These are phyloP conservation scores for Saksenaea vasiformis DNA, from an alignment of 371 early-diverging fungal species.

Conservation along the genomic window DNA sequence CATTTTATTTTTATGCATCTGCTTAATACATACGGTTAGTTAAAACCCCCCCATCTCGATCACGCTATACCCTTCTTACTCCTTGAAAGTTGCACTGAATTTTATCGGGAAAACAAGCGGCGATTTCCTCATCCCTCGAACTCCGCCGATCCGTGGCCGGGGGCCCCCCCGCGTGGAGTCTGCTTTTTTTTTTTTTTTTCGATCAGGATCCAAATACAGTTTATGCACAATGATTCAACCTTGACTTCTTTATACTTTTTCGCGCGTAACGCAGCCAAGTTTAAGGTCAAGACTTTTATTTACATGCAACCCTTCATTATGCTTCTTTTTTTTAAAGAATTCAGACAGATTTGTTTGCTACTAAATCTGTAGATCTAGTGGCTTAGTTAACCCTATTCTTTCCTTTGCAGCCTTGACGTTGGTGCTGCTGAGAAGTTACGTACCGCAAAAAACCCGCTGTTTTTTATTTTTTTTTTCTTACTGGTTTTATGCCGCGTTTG, in stretches of 20 bases:
- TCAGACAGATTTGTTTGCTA: too few relatives aligned
- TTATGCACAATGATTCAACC: not conserved
- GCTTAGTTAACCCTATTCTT: too few relatives aligned
- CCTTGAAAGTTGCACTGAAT: not conserved
- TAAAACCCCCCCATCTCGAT: slow-evolving; percentile 1
- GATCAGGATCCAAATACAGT: not conserved
- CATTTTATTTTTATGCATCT: not conserved
- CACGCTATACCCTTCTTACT: not conserved
- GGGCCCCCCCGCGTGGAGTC: not conserved
- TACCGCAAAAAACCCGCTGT: too few relatives aligned
- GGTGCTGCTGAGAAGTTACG: too few relatives aligned
- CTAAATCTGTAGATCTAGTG: too few relatives aligned
- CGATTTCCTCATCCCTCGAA: not conserved
- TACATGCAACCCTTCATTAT: too few relatives aligned
- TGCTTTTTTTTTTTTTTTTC: not conserved
- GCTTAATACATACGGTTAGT: not conserved
- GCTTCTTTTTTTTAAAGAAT: too few relatives aligned
- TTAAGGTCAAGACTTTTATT: too few relatives aligned
- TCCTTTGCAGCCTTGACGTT: too few relatives aligned
- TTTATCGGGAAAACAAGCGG: not conserved
- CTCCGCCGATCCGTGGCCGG: not conserved
- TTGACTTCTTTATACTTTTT: not conserved
- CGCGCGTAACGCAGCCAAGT: not conserved
- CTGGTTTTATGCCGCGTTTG: slow-evolving; percentile 36
- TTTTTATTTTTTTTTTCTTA: too few relatives aligned